Evolutionary conservation across 2,329 filamentous ascomycete species (phyloP).

Genomic region (Colletotrichum agaves): DNA sequence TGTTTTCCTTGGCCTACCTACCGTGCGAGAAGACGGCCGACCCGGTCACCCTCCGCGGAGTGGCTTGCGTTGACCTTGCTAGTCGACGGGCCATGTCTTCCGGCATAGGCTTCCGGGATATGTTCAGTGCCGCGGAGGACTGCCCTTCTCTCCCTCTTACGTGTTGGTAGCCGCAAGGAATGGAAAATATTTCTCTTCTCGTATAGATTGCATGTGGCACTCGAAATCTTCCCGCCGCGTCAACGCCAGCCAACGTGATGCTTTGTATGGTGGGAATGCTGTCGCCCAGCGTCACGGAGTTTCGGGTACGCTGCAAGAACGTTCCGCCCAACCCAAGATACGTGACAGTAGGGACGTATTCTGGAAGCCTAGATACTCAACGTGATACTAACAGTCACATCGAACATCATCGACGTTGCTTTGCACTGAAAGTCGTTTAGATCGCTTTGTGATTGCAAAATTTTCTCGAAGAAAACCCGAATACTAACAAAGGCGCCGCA

Average conservation of each 20-base stretch:
- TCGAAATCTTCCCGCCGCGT: too few species aligned
- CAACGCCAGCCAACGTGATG: too few species aligned
- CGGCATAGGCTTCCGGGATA: slow-evolving; percentile 25
- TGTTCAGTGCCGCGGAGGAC: slow-evolving; percentile 1
- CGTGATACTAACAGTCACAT: background rate
- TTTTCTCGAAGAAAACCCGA: slow-evolving; percentile 21
- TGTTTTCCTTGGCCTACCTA: background rate
- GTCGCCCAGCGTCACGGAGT: background rate
- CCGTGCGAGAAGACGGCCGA: background rate
- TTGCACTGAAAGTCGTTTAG: slow-evolving; percentile 9
- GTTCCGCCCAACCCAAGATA: background rate
- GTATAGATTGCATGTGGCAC: background rate
- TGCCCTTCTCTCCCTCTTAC: background rate
- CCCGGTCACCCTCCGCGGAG: background rate
- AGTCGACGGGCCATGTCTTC: slow-evolving; percentile 18
- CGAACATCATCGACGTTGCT: background rate
- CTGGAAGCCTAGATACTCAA: background rate
- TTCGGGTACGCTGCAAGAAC: background rate
- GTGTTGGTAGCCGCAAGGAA: slow-evolving; percentile 7
- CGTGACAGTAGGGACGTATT: too few species aligned
- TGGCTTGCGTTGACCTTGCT: slow-evolving; percentile 1
- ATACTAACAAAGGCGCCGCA: slow-evolving; percentile 15
- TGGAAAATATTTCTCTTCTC: slow-evolving; percentile 11
- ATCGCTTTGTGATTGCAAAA: slow-evolving; percentile 7
- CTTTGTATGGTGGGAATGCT: background rate